Base-by-base conservation (phyloP, 129 eudicot species). In the Deinandra increscens region DNA sequence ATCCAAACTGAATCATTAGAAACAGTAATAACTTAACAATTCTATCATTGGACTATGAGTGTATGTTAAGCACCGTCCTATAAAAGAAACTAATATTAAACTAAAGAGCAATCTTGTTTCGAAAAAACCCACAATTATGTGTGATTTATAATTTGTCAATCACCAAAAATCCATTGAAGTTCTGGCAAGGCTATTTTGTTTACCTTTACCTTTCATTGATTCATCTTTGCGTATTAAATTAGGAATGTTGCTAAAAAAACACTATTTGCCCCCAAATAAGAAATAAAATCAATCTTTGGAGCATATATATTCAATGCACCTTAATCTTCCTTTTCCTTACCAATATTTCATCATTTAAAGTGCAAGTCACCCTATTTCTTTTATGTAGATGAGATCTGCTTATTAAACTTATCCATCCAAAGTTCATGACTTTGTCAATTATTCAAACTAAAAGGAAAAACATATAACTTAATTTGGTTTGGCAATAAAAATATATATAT, bases 41-140 rank as follows among this genome's bases (percentile, higher is more conserved):
- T 63, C 39, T 14, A 73, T 31, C 66, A 42, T 5, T 41, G 33
- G 15, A 42, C 5, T 62, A 9, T 73, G 31, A 62, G 36, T 60
- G 60, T 39, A 34, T 53, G 39, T 61, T 61, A 62, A 49, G 60
- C 36, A 61, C 34, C 31, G 20, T 58, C 68, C 76, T 9, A n/a
- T 13, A 4, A 18, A 33, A 0, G 0, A 23, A 43, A 56, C 15
- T 58, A 42, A 9, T 36, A 9, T 56, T 9, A 70, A 26, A 56
- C 29, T 22, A 17, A 71, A 5, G 19, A 42, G 0, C 2, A 26
- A 9, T 53, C 46, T 19, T 53, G 34, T 53, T 18, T 20, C 14
- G 31, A 1, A 19, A 19, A 19, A 20, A 49, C 3, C 33, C 60
- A 53, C 10, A n/a, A 53, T 53, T 53, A 53, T 53, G 60, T 19